Evolutionary conservation across 2,329 filamentous ascomycete genomes (phyloP).

Genomic region (Didymella segeticola): DNA sequence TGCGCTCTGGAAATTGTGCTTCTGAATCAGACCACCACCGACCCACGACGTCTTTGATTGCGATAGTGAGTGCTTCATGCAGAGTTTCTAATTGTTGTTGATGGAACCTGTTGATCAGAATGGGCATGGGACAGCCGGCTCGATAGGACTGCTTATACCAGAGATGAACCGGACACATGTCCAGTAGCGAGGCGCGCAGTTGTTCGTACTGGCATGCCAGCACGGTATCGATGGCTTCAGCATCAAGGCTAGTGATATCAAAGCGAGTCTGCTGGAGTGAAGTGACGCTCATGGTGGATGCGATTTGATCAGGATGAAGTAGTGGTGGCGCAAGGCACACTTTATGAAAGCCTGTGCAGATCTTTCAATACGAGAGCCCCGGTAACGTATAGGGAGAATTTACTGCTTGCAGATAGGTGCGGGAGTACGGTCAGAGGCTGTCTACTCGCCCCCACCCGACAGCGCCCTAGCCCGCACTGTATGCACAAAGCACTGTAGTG

Average conservation of each 20-base stretch:
- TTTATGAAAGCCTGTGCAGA: background rate
- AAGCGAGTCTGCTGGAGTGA: background rate
- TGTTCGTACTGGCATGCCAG: background rate
- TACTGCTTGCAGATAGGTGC: background rate
- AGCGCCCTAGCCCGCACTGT: background rate
- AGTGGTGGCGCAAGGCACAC: background rate
- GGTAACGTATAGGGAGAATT: background rate
- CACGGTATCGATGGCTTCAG: background rate
- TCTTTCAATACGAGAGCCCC: background rate
- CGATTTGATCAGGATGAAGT: background rate
- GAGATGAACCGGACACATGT: constrained; percentile 2
- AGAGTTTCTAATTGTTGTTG: background rate
- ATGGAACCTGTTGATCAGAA: constrained; percentile 1
- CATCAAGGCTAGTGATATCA: background rate
- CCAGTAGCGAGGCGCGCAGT: background rate
- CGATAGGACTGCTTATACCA: constrained; percentile 3
- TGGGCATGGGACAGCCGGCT: constrained; percentile 1
- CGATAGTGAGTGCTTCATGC: constrained; percentile 1
- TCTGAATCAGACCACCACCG: constrained; percentile 2
- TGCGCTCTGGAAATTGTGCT: constrained; percentile 1
- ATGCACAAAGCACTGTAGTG: background rate
- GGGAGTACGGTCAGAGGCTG: background rate
- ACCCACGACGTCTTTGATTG: background rate
- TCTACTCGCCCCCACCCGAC: background rate
- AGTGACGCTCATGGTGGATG: background rate